Evolutionary conservation across 1,284 basidiomycete genomes (phyloP).

Genomic region (Vanrija sp.): DNA sequence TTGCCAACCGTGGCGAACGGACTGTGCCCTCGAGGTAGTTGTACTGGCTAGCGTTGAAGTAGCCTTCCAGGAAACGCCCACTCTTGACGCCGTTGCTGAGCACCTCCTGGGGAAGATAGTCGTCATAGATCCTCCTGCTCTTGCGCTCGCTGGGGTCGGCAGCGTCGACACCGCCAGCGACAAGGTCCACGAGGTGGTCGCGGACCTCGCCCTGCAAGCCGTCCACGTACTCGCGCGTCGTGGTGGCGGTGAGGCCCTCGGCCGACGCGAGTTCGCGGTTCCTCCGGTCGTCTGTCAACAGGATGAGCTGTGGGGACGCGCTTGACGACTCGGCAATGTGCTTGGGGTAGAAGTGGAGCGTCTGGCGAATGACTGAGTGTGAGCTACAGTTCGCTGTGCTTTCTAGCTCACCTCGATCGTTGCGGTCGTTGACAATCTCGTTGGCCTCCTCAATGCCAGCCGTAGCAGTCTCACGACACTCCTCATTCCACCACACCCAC

Average conservation of each 20-base stretch:
- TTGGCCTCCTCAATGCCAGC: constrained; percentile 19
- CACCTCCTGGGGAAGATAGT: constrained; percentile 72
- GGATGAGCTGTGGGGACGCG: constrained; percentile 61
- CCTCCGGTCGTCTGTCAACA: constrained; percentile 84
- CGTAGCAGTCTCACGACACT: constrained; percentile 58
- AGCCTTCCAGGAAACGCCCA: constrained; percentile 80
- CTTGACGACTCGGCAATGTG: constrained; percentile 62
- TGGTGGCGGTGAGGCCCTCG: constrained; percentile 61
- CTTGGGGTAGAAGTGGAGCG: constrained; percentile 75
- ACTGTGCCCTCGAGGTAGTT: constrained; percentile 96
- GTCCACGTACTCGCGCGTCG: constrained; percentile 76
- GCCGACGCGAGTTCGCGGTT: constrained; percentile 72
- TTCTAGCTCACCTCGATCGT: constrained; percentile 69
- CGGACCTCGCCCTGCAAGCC: constrained; percentile 57
- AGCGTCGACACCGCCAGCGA: constrained; percentile 61
- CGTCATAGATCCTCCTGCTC: constrained; percentile 67
- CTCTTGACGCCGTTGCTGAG: constrained; percentile 80
- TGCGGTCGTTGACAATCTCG: constrained; percentile 73
- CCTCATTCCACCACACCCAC: constrained; percentile 92
- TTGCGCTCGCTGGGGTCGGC: constrained; percentile 47
- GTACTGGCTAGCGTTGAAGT: constrained; percentile 93
- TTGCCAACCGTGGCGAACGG: constrained; percentile 64
- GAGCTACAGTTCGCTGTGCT: background rate
- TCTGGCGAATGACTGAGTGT: constrained; percentile 70
- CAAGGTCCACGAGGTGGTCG: constrained; percentile 68